Conservation (phyloP, 768 basidiomycete species). For the Serendipita indica region DNA sequence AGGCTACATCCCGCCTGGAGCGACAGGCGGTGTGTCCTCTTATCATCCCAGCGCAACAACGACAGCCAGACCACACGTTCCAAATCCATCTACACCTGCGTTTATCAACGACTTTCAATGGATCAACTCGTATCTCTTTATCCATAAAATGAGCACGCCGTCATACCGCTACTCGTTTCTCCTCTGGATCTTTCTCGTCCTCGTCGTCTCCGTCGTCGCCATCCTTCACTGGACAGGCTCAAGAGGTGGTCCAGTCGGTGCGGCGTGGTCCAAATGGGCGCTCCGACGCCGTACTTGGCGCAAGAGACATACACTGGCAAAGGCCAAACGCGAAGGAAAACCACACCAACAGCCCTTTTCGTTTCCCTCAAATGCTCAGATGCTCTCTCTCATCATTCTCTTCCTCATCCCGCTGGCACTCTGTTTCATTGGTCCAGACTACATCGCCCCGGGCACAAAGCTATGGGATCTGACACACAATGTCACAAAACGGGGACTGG, state of each 20-base stretch:
- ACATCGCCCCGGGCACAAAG: constrained; percentile 37
- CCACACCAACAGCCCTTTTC: constrained; percentile 30
- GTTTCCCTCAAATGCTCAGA: constrained; percentile 49
- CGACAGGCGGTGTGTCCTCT: not conserved
- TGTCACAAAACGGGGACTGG: constrained; percentile 15
- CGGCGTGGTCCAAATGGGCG: constrained; percentile 43
- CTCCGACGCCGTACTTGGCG: constrained; percentile 45
- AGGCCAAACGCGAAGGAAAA: constrained; percentile 22
- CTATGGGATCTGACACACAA: constrained; percentile 29
- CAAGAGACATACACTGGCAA: constrained; percentile 29
- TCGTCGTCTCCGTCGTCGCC: constrained; percentile 28
- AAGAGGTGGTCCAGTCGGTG: constrained; percentile 30
- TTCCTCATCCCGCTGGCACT: constrained; percentile 30
- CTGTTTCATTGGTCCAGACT: constrained; percentile 51
- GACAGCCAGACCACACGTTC: constrained; percentile 9
- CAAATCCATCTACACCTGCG: constrained; percentile 32
- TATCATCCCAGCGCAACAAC: constrained; percentile 7
- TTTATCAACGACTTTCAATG: constrained; percentile 34
- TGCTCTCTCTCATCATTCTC: constrained; percentile 36
- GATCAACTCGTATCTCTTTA: constrained; percentile 41
- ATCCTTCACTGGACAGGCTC: constrained; percentile 31
- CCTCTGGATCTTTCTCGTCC: constrained; percentile 40
- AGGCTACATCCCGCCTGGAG: constrained; percentile 15
- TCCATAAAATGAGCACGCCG: constrained; percentile 38
- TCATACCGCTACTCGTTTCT: constrained; percentile 43